phyloP scores from a whole-genome alignment of 805 yeast species.

The Hanseniaspora mollemarum region DNA sequence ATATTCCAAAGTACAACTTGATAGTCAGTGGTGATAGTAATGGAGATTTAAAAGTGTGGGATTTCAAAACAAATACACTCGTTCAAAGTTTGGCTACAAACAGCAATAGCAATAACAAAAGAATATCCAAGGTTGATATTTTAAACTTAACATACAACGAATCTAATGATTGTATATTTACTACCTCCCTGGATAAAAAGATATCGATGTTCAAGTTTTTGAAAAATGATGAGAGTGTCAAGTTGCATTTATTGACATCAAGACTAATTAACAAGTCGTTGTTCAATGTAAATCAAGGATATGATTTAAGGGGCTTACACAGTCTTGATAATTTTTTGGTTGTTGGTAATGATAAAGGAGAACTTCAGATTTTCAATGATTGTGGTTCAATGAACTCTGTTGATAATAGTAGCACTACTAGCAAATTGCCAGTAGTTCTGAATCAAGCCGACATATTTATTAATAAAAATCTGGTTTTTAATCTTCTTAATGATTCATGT shows the following conservation, averaged over 20 bases:
- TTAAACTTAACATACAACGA: conserved; percentile 55
- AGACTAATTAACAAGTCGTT: conserved; percentile 2
- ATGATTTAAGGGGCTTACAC: conserved; percentile 4
- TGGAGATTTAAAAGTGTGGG: conserved; percentile 91
- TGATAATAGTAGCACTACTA: neutral
- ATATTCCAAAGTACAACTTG: conserved; percentile 52
- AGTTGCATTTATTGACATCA: conserved; percentile 2
- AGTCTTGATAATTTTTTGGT: conserved; percentile 5
- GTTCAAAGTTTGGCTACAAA: conserved; percentile 73
- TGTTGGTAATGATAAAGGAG: conserved; percentile 15
- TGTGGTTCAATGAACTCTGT: conserved; percentile 8
- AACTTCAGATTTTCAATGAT: conserved; percentile 13
- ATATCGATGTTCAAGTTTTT: conserved; percentile 52
- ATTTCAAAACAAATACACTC: conserved; percentile 59
- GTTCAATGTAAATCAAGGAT: conserved; percentile 15
- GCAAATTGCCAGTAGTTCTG: conserved; percentile 5
- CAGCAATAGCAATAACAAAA: conserved; percentile 22
- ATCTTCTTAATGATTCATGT: conserved; percentile 7
- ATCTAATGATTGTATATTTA: conserved; percentile 53
- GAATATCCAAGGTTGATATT: conserved; percentile 54
- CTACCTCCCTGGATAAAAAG: conserved; percentile 90
- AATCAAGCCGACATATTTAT: conserved; percentile 4
- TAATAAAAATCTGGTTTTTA: conserved; percentile 1
- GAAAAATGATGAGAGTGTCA: neutral
- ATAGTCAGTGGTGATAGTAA: conserved; percentile 95